Evolutionary conservation across 352 stramenopile species (phyloP).

Genomic region (Phytophthora podocarpi): DNA sequence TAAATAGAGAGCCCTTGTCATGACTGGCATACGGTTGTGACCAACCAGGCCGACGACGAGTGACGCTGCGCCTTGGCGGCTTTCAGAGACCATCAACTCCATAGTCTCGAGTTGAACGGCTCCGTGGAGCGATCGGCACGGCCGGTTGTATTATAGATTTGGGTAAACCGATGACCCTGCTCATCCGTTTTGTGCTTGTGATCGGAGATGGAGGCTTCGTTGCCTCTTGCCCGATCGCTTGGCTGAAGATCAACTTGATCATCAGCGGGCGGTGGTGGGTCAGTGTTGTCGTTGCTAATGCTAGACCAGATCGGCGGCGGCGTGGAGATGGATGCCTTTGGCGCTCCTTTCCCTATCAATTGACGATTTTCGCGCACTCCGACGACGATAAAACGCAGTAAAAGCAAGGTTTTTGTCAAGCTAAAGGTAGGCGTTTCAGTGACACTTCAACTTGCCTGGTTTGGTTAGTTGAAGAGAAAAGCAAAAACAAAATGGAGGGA

Average conservation of each 20-base stretch:
- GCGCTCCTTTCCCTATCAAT: not conserved
- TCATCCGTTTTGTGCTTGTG: not conserved
- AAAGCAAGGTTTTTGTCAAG: no score
- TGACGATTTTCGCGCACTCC: slow-evolving; percentile 17
- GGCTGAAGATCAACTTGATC: no score
- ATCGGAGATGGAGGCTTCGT: not conserved
- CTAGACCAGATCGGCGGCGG: slow-evolving; percentile 13
- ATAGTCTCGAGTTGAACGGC: not conserved
- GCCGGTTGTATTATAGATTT: no score
- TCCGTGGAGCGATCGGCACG: no score
- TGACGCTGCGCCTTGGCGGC: not conserved
- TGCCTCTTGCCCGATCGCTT: not conserved
- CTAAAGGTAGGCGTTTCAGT: no score
- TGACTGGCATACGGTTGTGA: slow-evolving; percentile 26
- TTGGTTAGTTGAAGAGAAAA: no score
- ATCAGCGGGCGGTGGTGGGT: no score
- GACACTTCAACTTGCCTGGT: no score
- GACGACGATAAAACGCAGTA: no score
- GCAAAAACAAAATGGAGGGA: no score
- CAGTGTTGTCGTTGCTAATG: slow-evolving; percentile 13
- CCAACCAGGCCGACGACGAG: not conserved
- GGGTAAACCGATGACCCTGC: not conserved
- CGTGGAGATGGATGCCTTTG: not conserved
- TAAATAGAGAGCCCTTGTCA: slow-evolving; percentile 15
- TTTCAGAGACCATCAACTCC: slow-evolving; percentile 10